Conservation (phyloP, 2,329 filamentous ascomycete species). For the Alternaria sp. region DNA sequence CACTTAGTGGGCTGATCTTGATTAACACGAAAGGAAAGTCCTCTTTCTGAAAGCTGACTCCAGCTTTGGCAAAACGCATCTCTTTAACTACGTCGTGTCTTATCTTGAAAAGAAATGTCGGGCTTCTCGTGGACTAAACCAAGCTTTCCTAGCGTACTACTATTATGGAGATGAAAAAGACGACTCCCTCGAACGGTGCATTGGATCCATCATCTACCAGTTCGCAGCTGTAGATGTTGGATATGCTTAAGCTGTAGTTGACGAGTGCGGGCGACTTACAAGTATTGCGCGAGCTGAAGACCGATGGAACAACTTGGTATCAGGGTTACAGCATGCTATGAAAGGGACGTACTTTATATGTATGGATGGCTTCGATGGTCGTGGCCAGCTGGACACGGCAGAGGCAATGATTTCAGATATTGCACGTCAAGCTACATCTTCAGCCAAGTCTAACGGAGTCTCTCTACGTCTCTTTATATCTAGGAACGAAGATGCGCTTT, state of each 20-base stretch:
- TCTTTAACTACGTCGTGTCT: neutral
- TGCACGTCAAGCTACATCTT: neutral
- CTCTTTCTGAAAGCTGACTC: constrained; percentile 4
- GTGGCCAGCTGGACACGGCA: neutral
- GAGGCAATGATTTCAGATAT: neutral
- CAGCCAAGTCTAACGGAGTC: neutral
- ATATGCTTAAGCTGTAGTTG: constrained; percentile 21
- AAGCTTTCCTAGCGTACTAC: constrained; percentile 25
- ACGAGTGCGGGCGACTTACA: neutral
- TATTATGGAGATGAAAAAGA: constrained; percentile 28
- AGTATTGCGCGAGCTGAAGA: constrained; percentile 16
- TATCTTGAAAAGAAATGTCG: constrained; percentile 8
- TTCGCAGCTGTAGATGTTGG: constrained; percentile 15
- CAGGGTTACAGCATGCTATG: constrained; percentile 13
- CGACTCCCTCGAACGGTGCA: constrained; percentile 22
- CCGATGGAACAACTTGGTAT: constrained; percentile 16
- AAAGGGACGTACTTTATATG: constrained; percentile 28
- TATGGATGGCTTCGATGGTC: constrained; percentile 19
- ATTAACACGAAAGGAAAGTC: neutral
- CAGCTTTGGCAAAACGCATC: neutral
- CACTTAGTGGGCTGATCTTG: neutral
- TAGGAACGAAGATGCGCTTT: neutral
- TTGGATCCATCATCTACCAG: constrained; percentile 29
- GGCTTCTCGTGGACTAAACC: neutral
- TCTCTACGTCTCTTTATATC: constrained; percentile 3